Base-by-base conservation (phyloP, 1,284 basidiomycete species). In the Ustilago xerochloae region DNA sequence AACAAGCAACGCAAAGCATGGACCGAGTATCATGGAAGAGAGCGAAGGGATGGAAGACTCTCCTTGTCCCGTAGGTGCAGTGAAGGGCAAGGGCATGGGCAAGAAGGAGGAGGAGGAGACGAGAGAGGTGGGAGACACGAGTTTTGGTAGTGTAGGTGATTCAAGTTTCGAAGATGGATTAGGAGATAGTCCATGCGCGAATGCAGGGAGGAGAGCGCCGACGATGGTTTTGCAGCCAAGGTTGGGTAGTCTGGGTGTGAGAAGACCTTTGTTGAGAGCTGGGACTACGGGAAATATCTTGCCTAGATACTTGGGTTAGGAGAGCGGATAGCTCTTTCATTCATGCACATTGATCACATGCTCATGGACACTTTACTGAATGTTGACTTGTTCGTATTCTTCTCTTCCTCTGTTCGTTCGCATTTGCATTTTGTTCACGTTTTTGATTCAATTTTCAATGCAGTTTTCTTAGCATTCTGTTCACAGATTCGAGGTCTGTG, bases 141-240 rank as follows among this genome's bases (percentile, higher is more conserved):
- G 78, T 51, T 80, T 79, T 50, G 70, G 75, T 49, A 78, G 76
- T 36, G 69, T 69, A n/a, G 78, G 75, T 35, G 80, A 82, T 50
- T 80, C 79, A 12, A 75, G 70, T 12, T 82, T 82, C 36, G 80
- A 82, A 35, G 80, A 56, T 7, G 79, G 71, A 13, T 64, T 68
- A 10, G 70, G 71, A 4, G 78, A 78, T 43, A 78, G 76, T 33
- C 80, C 80, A 6, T 80, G 80, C n/a, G 80, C 68, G 8, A 75
- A 75, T 20, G 69, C 65, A 15, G 66, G 66, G 9, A 59, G 33
- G 12, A 39, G 72, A n/a, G n/a, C n/a, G n/a, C n/a, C n/a, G n/a
- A n/a, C n/a, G n/a, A n/a, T n/a, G 3, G 66, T 75, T 48, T 43
- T 70, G 30, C 70, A 53, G 35, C 65, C 71, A 7, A 60, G 60